Evolutionary conservation across 305 asterid species (phyloP), one percentile per base, ranked within the genome.

Genomic region (Solanum chacoense): DNA sequence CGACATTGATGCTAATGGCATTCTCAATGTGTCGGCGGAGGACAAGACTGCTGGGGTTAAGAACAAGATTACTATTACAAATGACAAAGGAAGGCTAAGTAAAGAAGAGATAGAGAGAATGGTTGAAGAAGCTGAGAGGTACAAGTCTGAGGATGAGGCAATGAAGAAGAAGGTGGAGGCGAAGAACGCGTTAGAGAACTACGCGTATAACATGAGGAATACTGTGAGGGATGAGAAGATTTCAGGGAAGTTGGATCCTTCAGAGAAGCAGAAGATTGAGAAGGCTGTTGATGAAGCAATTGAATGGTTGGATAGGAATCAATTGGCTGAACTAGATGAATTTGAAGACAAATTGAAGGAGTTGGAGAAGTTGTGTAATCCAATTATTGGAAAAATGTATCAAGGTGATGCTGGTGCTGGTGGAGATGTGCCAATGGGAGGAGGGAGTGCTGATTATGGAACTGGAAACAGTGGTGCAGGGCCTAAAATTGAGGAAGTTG

Each of bases 401-500:
- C 94, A 90, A 90, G 92, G 94, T 16, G 91, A 85, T 14, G 84
- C 59, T 3, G 93, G 86, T 14, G 59, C 24, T 55, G 67, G 88
- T 0, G 94, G 93, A 69, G 93, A 91, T 45, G 93, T 76, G 71
- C 93, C 93, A 71, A 92, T 85, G 91, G 93, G 13, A 38, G 45
- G 45, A 38, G 45, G 45, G 14, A 11, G 86, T 14, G 59, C 24
- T 55, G 67, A 55, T 55, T 55, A 55, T 55, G 67, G 24, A 18
- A 3, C 67, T 55, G 67, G 11, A 18, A 55, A 55, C 0, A 55
- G 67, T 55, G 67, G 67, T 55, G 91, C 90, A 13, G 92, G 94
- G 8, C 93, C 95, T 1, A 94, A 94, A 90, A 93, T 93, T 84
- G 96, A 94, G 87, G 96, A 94, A 90, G 96, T 94, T 77, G 95